Percentiles rank a stretch among this genome's conserved stretches.
Conservation (phyloP, 352 stramenopile species). For the Phytophthora syringae region DNA sequence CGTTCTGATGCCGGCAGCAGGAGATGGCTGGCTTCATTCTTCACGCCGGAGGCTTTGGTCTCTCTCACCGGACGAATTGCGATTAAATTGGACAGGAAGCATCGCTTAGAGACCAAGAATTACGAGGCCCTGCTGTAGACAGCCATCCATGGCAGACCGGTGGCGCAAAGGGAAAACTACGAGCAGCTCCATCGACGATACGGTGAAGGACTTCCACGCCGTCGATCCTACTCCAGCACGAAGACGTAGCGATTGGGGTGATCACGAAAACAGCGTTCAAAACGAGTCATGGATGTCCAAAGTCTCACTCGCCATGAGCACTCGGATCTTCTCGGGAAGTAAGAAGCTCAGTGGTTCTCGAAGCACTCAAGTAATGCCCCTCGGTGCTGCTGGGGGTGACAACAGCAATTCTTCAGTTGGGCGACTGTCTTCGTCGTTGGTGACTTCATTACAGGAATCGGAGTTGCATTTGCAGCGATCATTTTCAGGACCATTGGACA, state of each 20-base stretch:
- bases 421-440: constrained; percentile 14
- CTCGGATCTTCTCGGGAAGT: constrained; percentile 57
- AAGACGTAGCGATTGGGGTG: constrained; percentile 32
- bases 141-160: constrained; percentile 46
- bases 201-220: constrained; percentile 46
- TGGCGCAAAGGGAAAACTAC: constrained; percentile 42
- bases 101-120: too few relatives aligned
- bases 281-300: constrained; percentile 76
- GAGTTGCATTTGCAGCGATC: constrained; percentile 1
- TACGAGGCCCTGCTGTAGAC: constrained; percentile 8
- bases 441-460: constrained; percentile 1
- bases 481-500: not conserved
- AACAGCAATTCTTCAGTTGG: constrained; percentile 4
- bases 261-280: constrained; percentile 25
- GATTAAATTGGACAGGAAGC: too few relatives aligned
- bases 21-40: not conserved
- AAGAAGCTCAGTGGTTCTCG: constrained; percentile 58
- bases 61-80: constrained; percentile 13
- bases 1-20: constrained; percentile 13
- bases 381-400: constrained; percentile 30
- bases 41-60: constrained; percentile 1
- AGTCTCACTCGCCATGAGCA: constrained; percentile 66
- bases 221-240: constrained; percentile 22
- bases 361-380: constrained; percentile 69
- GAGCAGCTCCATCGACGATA: constrained; percentile 30